Conservation (phyloP, 2,329 filamentous ascomycete genomes). For the Talaromyces sp. region DNA sequence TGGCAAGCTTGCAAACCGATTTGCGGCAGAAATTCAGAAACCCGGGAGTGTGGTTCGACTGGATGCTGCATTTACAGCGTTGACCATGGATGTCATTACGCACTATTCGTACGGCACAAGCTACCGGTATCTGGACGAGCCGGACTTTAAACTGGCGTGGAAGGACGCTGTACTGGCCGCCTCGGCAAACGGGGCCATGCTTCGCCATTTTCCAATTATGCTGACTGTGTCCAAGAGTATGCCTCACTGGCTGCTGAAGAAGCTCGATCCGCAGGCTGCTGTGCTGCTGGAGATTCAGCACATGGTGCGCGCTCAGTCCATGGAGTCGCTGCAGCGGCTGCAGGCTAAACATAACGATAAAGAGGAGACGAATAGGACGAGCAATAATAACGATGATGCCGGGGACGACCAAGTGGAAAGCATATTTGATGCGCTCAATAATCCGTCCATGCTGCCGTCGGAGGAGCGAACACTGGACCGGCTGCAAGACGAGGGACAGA, state of each 20-base stretch:
- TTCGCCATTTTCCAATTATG: not conserved
- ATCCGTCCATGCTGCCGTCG: slow-evolving; percentile 25
- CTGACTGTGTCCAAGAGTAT: not conserved
- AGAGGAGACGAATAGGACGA: not conserved
- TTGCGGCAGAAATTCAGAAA: slow-evolving; percentile 14
- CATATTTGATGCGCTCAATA: slow-evolving; percentile 27
- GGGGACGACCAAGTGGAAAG: slow-evolving; percentile 1
- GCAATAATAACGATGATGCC: not conserved
- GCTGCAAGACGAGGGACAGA: slow-evolving; percentile 25
- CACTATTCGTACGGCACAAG: slow-evolving; percentile 34
- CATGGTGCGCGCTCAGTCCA: slow-evolving; percentile 15
- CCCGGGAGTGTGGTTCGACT: slow-evolving; percentile 15
- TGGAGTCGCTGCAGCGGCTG: slow-evolving; percentile 30
- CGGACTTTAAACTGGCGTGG: slow-evolving; percentile 19
- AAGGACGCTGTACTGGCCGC: slow-evolving; percentile 17
- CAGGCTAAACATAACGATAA: slow-evolving; percentile 8
- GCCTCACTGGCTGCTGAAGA: slow-evolving; percentile 12
- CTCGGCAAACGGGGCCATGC: not conserved
- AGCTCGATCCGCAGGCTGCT: not conserved
- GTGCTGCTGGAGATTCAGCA: slow-evolving; percentile 6
- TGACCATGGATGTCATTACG: slow-evolving; percentile 34
- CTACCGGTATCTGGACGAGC: slow-evolving; percentile 24
- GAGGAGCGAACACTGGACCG: slow-evolving; percentile 32
- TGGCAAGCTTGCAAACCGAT: slow-evolving; percentile 21
- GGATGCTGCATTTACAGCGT: slow-evolving; percentile 20